Evolutionary conservation across 1,284 basidiomycete genomes (phyloP).

Genomic region (Ustilago lituana): DNA sequence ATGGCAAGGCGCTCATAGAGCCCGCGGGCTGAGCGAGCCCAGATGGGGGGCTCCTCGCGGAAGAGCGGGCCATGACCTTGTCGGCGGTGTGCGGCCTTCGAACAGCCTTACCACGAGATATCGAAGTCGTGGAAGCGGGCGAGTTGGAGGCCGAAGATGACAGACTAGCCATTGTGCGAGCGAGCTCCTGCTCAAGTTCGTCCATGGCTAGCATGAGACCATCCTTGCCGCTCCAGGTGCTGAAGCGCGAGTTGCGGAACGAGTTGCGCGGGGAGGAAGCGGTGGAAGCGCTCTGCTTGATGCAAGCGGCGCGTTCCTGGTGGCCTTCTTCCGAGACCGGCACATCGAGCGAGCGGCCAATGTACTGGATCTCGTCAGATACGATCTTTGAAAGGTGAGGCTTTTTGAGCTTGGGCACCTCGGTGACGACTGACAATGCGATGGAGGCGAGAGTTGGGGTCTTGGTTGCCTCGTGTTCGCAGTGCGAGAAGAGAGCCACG

Average conservation of each 20-base stretch:
- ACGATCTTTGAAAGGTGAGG: constrained; percentile 20
- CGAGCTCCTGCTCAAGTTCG: constrained; percentile 40
- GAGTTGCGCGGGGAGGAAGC: constrained; percentile 3
- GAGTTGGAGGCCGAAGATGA: constrained; percentile 22
- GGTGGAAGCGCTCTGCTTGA: not conserved
- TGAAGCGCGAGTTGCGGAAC: constrained; percentile 19
- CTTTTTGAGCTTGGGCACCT: constrained; percentile 10
- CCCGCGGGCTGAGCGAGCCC: not conserved
- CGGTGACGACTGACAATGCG: constrained; percentile 6
- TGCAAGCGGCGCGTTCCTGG: constrained; percentile 5
- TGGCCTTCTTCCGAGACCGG: constrained; percentile 29
- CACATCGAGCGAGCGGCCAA: constrained; percentile 35
- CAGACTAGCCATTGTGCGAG: constrained; percentile 33
- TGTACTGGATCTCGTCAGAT: constrained; percentile 32
- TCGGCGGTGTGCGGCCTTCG: constrained; percentile 30
- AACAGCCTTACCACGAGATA: constrained; percentile 18
- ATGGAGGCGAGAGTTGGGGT: constrained; percentile 11
- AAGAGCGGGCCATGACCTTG: constrained; percentile 12
- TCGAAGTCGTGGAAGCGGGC: constrained; percentile 16
- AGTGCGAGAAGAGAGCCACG: constrained; percentile 16
- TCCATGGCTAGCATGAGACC: constrained; percentile 41
- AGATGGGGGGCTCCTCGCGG: not conserved
- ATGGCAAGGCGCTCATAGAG: not conserved
- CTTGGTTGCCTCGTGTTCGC: constrained; percentile 23
- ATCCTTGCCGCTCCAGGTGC: constrained; percentile 26